Base-by-base conservation (phyloP, 306 rosid species). In the Dryas octopetala region DNA sequence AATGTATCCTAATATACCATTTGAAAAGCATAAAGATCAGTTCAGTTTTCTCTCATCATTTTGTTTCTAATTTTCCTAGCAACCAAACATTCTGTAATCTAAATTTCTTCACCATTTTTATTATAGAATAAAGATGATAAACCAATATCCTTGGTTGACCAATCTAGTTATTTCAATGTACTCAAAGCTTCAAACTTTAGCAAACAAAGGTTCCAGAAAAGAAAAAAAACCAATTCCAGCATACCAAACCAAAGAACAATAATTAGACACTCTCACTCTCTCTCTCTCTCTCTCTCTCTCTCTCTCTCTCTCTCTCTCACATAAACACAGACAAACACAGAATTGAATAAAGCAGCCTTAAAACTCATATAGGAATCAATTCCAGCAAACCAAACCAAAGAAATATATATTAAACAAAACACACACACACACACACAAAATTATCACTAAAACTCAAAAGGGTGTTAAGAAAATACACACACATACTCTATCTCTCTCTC, bases 101-200 rank as follows among this genome's bases (percentile, higher is more conserved):
- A 32, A 32, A 32, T 32, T 32, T 32, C 38, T 32, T 32, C 38
- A 1, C 38, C 38, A 32, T 52, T 74, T 59, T 49, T 55, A 62
- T 61, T 10, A 4, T 55, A 65, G 59, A 55, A 3, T 12, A 41
- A 10, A 51, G 43, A 49, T 6, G 52, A 17, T 9, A 52, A 74
- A 78, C 41, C 54, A 77, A 68, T 2, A 66, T 68, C 50, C 48
- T 58, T 16, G 71, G 64, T 46, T 6, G 8, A 66, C 76, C 55
- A 77, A 66, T 23, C 74, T 59, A 62, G 23, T 62, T 69, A 15
- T 28, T 55, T 74, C 73, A 2, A 32, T 32, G 38, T 32, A 32
- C 38, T 32, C 38, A 6, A 40, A 43, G 70, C 28, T 67, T 28
- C 17, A 52, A 43, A 74, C 45, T 74, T 68, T 19, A 66, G 46